Base-by-base conservation (phyloP, 1,139 yeast genomes). In the Petasospora rhodanensis region DNA sequence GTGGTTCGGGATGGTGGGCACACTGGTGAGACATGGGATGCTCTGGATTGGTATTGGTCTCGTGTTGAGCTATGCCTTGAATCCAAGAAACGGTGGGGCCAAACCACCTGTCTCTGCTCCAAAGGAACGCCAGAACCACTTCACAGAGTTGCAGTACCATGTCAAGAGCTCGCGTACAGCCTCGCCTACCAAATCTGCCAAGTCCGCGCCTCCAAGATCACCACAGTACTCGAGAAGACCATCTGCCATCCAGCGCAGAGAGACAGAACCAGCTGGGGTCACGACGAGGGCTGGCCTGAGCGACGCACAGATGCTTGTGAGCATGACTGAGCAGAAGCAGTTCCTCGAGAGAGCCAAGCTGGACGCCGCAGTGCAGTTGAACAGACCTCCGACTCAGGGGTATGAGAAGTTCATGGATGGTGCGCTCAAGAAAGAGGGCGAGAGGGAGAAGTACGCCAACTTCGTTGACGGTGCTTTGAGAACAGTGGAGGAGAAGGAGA, bases 371-470 rank as follows among this genome's bases (percentile, higher is more conserved):
- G 18, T n/a, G 28, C n/a, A n/a, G n/a, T n/a, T n/a, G n/a, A 11
- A 7, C 7, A 20, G n/a, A 18, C 4, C 20, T 7, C 34, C 37
- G 6, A 31, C 15, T 12, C 20, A 40, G 4, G 40, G 41, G 7
- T 46, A 46, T 26, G 41, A 47, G 12, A 34, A 38, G 24, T 49
- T 46, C 31, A 46, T 49, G 46, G 39, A 41, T 15, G 41, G 38
- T n/a, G 53, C 51, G 2, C 5, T 24, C 4, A 35, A 32, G 11
- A 39, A 40, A 17, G 48, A 47, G 22, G 29, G 29, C 14, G 34
- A 41, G 12, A 21, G 37, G 8, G 35, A 35, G 12, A 28, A 26
- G 21, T 44, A 45, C 27, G 31, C 36, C 16, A 31, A 36, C 21
- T 47, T 47, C 29, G 35, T 47, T n/a, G 40, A 39, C 5, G 37